Conservation (phyloP, 805 yeast species). For the Candida qinlingensis region DNA sequence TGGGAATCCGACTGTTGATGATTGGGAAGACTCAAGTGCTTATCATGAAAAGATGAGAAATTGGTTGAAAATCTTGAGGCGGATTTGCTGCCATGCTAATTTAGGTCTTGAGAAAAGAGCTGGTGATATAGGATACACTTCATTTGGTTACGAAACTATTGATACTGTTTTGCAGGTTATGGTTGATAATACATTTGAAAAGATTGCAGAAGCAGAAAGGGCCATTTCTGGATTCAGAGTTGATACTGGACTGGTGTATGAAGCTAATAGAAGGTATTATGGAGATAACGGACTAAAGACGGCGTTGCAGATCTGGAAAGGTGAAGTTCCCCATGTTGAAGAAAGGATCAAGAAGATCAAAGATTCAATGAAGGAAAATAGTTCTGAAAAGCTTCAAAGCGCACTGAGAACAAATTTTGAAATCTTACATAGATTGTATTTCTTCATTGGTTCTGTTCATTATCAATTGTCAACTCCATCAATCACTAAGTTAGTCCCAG, state of each 20-base stretch:
- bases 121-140: neutral
- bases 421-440: conserved; percentile 68
- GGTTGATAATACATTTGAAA: conserved; percentile 49
- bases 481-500: conserved; percentile 22
- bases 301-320: conserved; percentile 45
- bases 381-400: conserved; percentile 19
- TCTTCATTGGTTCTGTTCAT: conserved; percentile 70
- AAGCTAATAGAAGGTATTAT: conserved; percentile 32
- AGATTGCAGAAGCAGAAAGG: conserved; percentile 44
- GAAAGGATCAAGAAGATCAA: conserved; percentile 7
- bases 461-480: conserved; percentile 46
- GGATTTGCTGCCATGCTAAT: conserved; percentile 80
- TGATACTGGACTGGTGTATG: conserved; percentile 66
- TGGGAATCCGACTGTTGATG: conserved; percentile 42
- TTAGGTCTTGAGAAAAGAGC: conserved; percentile 16
- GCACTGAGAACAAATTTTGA: conserved; percentile 44
- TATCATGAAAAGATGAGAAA: conserved; percentile 46
- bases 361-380: conserved; percentile 1
- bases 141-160: conserved; percentile 38
- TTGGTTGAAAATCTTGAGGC: conserved; percentile 69
- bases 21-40: conserved; percentile 42
- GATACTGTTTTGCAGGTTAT: conserved; percentile 65
- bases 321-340: conserved; percentile 21
- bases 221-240: conserved; percentile 39
- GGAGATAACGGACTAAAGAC: conserved; percentile 34